Conservation (phyloP, 805 yeast species). For the Wickerhamomyces xylosicus region DNA sequence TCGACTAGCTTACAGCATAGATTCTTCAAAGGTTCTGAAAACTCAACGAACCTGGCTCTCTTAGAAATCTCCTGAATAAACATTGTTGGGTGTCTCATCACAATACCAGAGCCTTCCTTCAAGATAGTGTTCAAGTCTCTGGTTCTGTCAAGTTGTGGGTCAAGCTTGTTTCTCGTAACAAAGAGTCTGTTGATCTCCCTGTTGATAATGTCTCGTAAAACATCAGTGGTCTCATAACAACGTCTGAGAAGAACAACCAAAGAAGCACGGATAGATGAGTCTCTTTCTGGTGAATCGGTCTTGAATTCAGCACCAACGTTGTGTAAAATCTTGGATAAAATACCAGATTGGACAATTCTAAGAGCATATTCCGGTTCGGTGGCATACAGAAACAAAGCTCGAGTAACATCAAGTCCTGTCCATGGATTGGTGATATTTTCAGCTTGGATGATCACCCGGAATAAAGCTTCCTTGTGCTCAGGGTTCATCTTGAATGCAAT, state of each 20-base stretch:
- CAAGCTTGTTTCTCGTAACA: conserved; percentile 21
- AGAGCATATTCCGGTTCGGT: conserved; percentile 29
- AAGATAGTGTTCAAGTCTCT: conserved; percentile 36
- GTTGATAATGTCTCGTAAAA: conserved; percentile 37
- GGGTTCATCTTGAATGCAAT: conserved; percentile 17
- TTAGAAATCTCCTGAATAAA: conserved; percentile 36
- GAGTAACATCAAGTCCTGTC: conserved; percentile 43
- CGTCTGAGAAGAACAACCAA: conserved; percentile 50
- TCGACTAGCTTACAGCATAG: conserved; percentile 15
- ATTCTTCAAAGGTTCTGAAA: conserved; percentile 26
- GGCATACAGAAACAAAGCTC: conserved; percentile 44
- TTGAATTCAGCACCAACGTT: conserved; percentile 26
- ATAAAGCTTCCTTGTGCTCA: conserved; percentile 23
- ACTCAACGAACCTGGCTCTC: conserved; percentile 33
- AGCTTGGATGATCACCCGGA: conserved; percentile 32
- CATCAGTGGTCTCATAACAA: conserved; percentile 52
- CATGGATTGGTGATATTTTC: conserved; percentile 30
- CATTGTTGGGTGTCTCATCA: conserved; percentile 35
- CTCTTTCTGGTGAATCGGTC: conserved; percentile 24
- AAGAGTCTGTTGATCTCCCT: conserved; percentile 41
- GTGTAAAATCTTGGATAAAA: conserved; percentile 35
- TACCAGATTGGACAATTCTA: conserved; percentile 34
- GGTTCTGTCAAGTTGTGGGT: conserved; percentile 13
- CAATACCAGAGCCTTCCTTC: conserved; percentile 38
- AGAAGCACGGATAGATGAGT: conserved; percentile 33